These are phyloP conservation scores for Candida mattraensis DNA, from an alignment of 805 yeast species.

Conservation along the genomic window DNA sequence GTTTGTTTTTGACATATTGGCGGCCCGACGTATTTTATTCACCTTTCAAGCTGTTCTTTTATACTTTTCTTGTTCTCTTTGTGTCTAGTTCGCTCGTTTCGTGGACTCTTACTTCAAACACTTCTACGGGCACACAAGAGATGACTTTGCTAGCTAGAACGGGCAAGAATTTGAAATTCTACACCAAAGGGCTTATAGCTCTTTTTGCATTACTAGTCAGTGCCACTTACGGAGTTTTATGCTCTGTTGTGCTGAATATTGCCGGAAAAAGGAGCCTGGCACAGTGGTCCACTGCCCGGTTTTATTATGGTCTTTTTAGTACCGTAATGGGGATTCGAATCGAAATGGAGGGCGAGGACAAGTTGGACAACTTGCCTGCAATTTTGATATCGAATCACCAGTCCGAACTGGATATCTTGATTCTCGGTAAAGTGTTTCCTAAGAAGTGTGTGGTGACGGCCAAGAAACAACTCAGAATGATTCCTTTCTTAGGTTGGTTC, in stretches of 20 bases:
- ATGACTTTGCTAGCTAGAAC: conserved; percentile 19
- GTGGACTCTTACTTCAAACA: conserved; percentile 20
- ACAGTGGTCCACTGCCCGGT: conserved; percentile 88
- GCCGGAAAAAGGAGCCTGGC: conserved; percentile 76
- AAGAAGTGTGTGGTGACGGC: conserved; percentile 90
- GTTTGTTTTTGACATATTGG: too few relatives aligned
- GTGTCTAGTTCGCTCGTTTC: conserved; percentile 12
- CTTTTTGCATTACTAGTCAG: conserved; percentile 53
- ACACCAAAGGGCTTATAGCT: conserved; percentile 55
- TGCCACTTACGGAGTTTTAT: conserved; percentile 75
- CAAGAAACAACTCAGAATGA: conserved; percentile 74
- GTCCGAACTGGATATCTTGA: conserved; percentile 77
- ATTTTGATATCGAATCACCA: conserved; percentile 88
- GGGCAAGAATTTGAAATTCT: conserved; percentile 46
- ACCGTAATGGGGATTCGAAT: conserved; percentile 67
- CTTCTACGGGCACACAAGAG: conserved; percentile 6
- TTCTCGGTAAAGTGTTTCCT: conserved; percentile 84
- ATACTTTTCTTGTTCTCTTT: conserved; percentile 7
- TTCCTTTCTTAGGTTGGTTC: conserved; percentile 96
- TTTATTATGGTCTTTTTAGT: conserved; percentile 65
- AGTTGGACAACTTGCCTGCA: conserved; percentile 64
- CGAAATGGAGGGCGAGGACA: conserved; percentile 64
- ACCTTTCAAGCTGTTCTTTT: conserved; percentile 12
- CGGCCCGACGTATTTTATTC: too few relatives aligned
- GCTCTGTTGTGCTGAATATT: conserved; percentile 64